Percentiles rank a stretch among this genome's conserved stretches.
phyloP scores from a whole-genome alignment of 2,329 filamentous ascomycete genomes.

The Ophiosphaerella herpotricha region DNA sequence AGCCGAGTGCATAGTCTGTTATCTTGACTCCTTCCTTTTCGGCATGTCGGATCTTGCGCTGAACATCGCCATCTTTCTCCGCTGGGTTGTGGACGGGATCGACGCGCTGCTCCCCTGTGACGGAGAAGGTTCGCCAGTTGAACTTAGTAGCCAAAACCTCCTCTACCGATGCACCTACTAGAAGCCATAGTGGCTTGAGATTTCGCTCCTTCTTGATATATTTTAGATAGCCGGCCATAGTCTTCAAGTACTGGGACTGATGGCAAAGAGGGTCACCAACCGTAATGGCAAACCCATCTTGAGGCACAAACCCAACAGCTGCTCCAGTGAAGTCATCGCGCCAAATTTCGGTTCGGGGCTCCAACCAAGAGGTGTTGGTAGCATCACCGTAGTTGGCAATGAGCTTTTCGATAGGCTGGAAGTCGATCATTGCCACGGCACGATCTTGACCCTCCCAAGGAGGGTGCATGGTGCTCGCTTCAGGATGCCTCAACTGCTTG shows the following conservation, averaged over 20 bases:
- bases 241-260: slow-evolving; percentile 71
- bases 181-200: slow-evolving; percentile 85
- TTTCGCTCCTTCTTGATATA: slow-evolving; percentile 72
- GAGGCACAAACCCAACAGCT: slow-evolving; percentile 79
- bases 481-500: slow-evolving; percentile 76
- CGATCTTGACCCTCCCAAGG: slow-evolving; percentile 63
- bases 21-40: slow-evolving; percentile 85
- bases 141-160: slow-evolving; percentile 78
- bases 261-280: slow-evolving; percentile 90
- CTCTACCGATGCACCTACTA: slow-evolving; percentile 79
- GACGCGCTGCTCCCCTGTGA: slow-evolving; percentile 85
- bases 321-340: slow-evolving; percentile 78
- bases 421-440: slow-evolving; percentile 54
- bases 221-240: slow-evolving; percentile 74
- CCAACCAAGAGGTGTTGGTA: slow-evolving; percentile 91
- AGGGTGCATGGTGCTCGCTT: slow-evolving; percentile 79
- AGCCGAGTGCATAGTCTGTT: slow-evolving; percentile 69
- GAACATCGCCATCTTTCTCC: slow-evolving; percentile 67
- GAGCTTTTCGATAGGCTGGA: slow-evolving; percentile 80
- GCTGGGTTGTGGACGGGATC: slow-evolving; percentile 72
- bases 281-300: slow-evolving; percentile 78
- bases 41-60: slow-evolving; percentile 77
- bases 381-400: slow-evolving; percentile 96
- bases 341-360: slow-evolving; percentile 87
- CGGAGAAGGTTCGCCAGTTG: slow-evolving; percentile 86